phyloP scores from a whole-genome alignment of 208 protist species.

The Leptomonas pyrrhocoris region DNA sequence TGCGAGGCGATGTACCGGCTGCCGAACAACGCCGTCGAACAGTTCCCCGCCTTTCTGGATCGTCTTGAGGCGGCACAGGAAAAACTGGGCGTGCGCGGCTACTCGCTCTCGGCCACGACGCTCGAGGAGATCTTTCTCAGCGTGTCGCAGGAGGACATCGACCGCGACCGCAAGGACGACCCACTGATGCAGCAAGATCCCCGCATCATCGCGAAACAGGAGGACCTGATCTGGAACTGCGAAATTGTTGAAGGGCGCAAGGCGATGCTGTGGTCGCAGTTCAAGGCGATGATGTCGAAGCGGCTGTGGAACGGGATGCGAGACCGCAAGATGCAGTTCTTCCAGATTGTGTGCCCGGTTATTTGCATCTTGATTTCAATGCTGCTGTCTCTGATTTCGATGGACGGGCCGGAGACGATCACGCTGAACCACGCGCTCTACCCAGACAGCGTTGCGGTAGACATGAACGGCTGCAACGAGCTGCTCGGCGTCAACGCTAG shows the following conservation, averaged over 20 bases:
- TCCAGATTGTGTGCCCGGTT: constrained; percentile 80
- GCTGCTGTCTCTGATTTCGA: constrained; percentile 54
- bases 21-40: constrained; percentile 37
- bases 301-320: constrained; percentile 54
- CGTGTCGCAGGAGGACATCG: constrained; percentile 47
- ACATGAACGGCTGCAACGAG: constrained; percentile 35
- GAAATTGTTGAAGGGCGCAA: constrained; percentile 26
- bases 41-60: constrained; percentile 48
- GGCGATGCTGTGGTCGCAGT: constrained; percentile 40
- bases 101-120: constrained; percentile 67
- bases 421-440: constrained; percentile 33
- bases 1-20: constrained; percentile 45
- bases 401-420: constrained; percentile 24
- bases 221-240: constrained; percentile 16
- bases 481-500: constrained; percentile 15
- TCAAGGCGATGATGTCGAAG: constrained; percentile 62
- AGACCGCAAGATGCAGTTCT: constrained; percentile 65
- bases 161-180: constrained; percentile 19
- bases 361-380: constrained; percentile 67
- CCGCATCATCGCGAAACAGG: too few species aligned
- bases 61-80: constrained; percentile 40
- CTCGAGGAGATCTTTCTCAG: constrained; percentile 80
- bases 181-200: constrained; percentile 34
- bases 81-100: constrained; percentile 40
- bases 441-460: constrained; percentile 14